Percentiles rank a stretch among this genome's conserved stretches.
Evolutionary conservation across 2,329 filamentous ascomycete genomes (phyloP).

Genomic region (Fusarium nisikadoi): DNA sequence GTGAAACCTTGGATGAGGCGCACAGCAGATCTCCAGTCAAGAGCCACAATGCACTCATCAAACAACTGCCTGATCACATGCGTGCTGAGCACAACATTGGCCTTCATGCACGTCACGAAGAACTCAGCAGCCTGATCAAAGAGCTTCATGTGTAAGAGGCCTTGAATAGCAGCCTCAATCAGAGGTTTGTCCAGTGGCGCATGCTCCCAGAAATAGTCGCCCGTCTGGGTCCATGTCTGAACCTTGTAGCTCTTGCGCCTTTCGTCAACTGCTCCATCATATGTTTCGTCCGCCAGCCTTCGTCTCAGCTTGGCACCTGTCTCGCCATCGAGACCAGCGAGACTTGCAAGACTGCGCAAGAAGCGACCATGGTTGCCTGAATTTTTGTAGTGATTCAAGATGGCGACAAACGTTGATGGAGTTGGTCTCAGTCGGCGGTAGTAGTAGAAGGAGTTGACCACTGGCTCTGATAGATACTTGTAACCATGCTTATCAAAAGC

Average conservation of each 20-base stretch:
- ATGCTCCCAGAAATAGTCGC: constrained; percentile 55
- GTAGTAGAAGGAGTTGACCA: constrained; percentile 63
- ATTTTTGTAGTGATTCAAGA: constrained; percentile 62
- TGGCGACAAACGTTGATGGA: constrained; percentile 58
- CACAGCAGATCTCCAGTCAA: constrained; percentile 55
- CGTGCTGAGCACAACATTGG: constrained; percentile 48
- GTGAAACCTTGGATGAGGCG: constrained; percentile 47
- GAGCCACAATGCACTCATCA: constrained; percentile 53
- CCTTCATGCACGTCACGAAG: constrained; percentile 53
- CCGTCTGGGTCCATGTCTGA: constrained; percentile 41
- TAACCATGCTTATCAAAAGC: constrained; percentile 67
- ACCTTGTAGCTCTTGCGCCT: constrained; percentile 42
- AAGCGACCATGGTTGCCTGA: constrained; percentile 56
- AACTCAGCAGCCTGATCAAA: constrained; percentile 57
- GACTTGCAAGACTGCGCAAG: constrained; percentile 56
- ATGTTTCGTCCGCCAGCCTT: constrained; percentile 48
- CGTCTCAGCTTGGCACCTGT: constrained; percentile 54
- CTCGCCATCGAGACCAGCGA: constrained; percentile 56
- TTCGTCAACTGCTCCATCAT: constrained; percentile 41
- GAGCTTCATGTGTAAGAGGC: constrained; percentile 60
- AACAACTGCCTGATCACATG: constrained; percentile 52
- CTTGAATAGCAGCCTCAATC: constrained; percentile 58
- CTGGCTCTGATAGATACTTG: constrained; percentile 61
- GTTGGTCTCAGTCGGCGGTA: constrained; percentile 59
- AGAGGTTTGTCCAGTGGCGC: constrained; percentile 52